phyloP scores from a whole-genome alignment of 768 basidiomycete genomes.

The Amanita fuliginea region DNA sequence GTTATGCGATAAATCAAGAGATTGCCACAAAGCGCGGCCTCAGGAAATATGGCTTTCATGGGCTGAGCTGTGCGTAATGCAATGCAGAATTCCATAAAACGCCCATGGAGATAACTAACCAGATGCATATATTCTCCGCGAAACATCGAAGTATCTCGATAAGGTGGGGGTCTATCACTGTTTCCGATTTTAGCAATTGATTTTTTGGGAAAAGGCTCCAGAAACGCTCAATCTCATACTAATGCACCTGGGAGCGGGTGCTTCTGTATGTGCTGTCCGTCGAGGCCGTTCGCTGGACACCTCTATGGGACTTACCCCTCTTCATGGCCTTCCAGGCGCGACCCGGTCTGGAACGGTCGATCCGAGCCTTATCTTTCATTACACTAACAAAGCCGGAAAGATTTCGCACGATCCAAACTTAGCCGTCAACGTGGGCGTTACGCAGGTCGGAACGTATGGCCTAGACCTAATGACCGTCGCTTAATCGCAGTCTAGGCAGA shows the following conservation, averaged over 20 bases:
- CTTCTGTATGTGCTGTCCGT: constrained; percentile 68
- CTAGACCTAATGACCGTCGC: neutral
- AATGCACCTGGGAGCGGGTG: constrained; percentile 86
- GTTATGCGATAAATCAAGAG: constrained; percentile 63
- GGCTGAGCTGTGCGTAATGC: constrained; percentile 49
- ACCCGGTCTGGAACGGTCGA: constrained; percentile 80
- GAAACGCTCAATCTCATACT: constrained; percentile 62
- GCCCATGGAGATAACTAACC: neutral
- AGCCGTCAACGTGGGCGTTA: constrained; percentile 40
- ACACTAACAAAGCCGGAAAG: constrained; percentile 39
- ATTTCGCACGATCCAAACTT: constrained; percentile 44
- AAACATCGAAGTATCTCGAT: constrained; percentile 45
- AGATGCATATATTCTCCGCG: constrained; percentile 62
- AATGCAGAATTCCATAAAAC: neutral
- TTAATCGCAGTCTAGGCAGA: constrained; percentile 35
- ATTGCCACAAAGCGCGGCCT: constrained; percentile 56
- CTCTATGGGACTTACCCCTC: constrained; percentile 85
- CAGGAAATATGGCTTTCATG: constrained; percentile 90
- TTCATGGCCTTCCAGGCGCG: constrained; percentile 83
- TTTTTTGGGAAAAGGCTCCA: constrained; percentile 20
- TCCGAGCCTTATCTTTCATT: constrained; percentile 83
- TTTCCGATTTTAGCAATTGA: neutral
- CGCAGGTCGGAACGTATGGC: constrained; percentile 22
- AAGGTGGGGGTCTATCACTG: constrained; percentile 26
- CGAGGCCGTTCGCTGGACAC: constrained; percentile 73